Conservation (phyloP, 1,139 yeast species). For the Zygosaccharomyces pseudobailii region DNA sequence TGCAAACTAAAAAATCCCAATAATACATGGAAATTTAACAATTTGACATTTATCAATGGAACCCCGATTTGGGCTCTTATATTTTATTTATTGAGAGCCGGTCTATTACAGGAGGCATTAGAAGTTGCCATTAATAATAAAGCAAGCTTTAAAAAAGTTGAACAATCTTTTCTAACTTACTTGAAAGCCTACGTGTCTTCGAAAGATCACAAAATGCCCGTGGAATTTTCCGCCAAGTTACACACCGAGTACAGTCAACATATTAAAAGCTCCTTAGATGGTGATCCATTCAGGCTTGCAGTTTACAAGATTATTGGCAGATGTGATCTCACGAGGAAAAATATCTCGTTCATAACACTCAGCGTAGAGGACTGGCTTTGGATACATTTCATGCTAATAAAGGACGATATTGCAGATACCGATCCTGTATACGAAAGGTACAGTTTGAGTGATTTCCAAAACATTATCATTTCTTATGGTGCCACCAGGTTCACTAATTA, state of each 20-base stretch:
- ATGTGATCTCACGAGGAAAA: slow-evolving; percentile 66
- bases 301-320: slow-evolving; percentile 89
- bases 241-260: slow-evolving; percentile 82
- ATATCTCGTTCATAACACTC: slow-evolving; percentile 70
- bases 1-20: slow-evolving; percentile 41
- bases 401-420: slow-evolving; percentile 45
- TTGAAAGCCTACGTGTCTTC: slow-evolving; percentile 67
- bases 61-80: slow-evolving; percentile 89
- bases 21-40: slow-evolving; percentile 47
- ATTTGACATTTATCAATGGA: slow-evolving; percentile 65
- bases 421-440: slow-evolving; percentile 67
- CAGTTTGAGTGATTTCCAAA: slow-evolving; percentile 68
- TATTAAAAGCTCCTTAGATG: slow-evolving; percentile 63
- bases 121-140: slow-evolving; percentile 51
- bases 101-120: slow-evolving; percentile 72
- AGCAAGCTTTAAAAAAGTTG: slow-evolving; percentile 69
- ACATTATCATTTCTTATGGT: slow-evolving; percentile 67
- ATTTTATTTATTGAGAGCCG: slow-evolving; percentile 80
- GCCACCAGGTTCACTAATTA: slow-evolving; percentile 64
- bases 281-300: slow-evolving; percentile 88
- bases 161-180: slow-evolving; percentile 77
- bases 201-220: slow-evolving; percentile 50
- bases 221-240: slow-evolving; percentile 64
- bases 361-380: slow-evolving; percentile 97
- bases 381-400: slow-evolving; percentile 78